Evolutionary conservation across 306 rosid genomes (phyloP), one percentile per base, ranked within the genome.

Genomic region (Sindora glabra): DNA sequence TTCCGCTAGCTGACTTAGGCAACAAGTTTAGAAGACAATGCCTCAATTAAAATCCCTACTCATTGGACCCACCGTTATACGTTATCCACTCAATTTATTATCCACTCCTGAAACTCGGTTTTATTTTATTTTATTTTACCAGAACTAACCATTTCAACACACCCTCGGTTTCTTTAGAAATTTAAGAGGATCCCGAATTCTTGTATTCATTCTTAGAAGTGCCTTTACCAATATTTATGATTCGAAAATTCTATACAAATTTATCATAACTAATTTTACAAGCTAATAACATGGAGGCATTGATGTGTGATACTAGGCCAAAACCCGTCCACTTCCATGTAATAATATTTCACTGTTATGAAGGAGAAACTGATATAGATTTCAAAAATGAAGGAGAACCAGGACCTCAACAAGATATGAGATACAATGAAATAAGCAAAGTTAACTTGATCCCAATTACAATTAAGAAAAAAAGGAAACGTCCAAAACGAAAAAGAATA

Each of bases 401-500:
- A 52, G 24, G 58, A 73, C 59, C 78, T 52, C 59, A 45, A 44
- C 34, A 47, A 14, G 71, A 67, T 39, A 58, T 18, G 70, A 65
- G 67, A 70, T 65, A 69, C 56, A 62, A 41, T 42, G 9, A 64
- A 45, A 39, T 61, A 49, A 15, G 61, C 56, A 61, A 61, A 51
- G n/a, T 68, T 71, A 69, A 46, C 57, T 27, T 44, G 9, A 37
- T 18, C 63, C 62, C 67, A 56, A 48, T 48, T 41, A 62, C 48
- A 51, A n/a, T n/a, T 6, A 32, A 38, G 60, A 68, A 59, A 79
- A 22, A 29, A 9, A 18, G 52, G 32, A 52, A 61, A 61, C 40
- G 30, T 32, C 18, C n/a, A n/a, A n/a, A n/a, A 33, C 13, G 40
- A 21, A 59, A 44, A 40, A 47, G 53, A 53, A 47, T 11, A 51